Evolutionary conservation across 352 stramenopile species (phyloP), one percentile per base, ranked within the genome.

Genomic region (Pythium volutum): DNA sequence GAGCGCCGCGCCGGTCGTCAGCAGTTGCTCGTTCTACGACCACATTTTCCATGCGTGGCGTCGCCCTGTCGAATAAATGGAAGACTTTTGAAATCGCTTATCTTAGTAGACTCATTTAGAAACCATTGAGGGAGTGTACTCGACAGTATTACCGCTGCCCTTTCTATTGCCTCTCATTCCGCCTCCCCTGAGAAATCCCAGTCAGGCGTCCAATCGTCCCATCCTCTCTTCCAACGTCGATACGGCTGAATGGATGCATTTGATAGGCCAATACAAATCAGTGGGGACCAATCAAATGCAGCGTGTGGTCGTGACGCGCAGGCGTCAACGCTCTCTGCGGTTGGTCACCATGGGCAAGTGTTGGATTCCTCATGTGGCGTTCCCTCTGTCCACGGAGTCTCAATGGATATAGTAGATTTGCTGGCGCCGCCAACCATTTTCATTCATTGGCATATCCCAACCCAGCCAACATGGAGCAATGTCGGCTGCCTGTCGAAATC

Each of bases 11-110:
- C 82, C 79, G 0, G 76, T 91, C 7, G 57, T 95, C 18, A 83
- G 76, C 18, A 92, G 81, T 29, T 85, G 75, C 48, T 93, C 85
- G 39, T 95, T 95, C 67, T 93, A 95, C 71, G 81, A 95, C 46
- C 80, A 84, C 52, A 42, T 43, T 27, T 95, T 92, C 59, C 83
- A 93, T 50, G 70, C 86, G 20, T 95, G 85, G 85, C 76, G 75
- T 20, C 10, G 47, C 11, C 50, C n/a, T 9, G 5, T 59, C 54
- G 26, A 45, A 38, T n/a, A n/a, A n/a, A n/a, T n/a, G n/a, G n/a
- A n/a, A n/a, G n/a, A n/a, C 31, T 47, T 48, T 43, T 20, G 23
- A 41, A 0, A 34, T 43, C 38, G 1, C 22, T 14, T 63, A 66
- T 51, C 25, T 66, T 31, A 66, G 59, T 66, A 45, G 15, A 54